Conservation (phyloP, 2,329 filamentous ascomycete species). For the Periconia macrospinosa region DNA sequence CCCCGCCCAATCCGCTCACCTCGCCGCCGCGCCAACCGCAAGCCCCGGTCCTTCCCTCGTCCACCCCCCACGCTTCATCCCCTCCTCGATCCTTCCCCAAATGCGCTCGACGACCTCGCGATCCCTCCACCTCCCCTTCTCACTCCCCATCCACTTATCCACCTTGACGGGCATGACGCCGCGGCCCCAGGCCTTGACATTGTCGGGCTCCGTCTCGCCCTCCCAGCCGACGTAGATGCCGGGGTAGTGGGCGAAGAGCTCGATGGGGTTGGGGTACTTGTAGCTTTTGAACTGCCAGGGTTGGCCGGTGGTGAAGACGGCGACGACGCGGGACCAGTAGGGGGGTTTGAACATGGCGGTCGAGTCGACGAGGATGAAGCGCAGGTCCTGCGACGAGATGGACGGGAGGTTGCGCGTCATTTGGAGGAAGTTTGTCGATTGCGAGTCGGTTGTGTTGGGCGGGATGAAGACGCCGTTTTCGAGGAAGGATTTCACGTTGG, state of each 20-base stretch:
- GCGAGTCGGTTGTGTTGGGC: conserved; percentile 64
- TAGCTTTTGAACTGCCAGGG: conserved; percentile 99
- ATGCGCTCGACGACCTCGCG: conserved; percentile 90
- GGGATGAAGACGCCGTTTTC: conserved; percentile 80
- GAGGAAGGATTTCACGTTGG: conserved; percentile 94
- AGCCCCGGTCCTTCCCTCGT: conserved; percentile 66
- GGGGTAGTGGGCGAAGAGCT: conserved; percentile 85
- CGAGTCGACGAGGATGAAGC: conserved; percentile 93
- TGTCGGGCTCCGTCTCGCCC: conserved; percentile 76
- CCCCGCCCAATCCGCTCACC: background rate
- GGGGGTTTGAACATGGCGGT: conserved; percentile 96
- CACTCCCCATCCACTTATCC: conserved; percentile 72
- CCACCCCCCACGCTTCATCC: conserved; percentile 87
- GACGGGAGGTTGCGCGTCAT: conserved; percentile 75
- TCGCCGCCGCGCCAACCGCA: conserved; percentile 12
- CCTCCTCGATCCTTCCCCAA: conserved; percentile 85
- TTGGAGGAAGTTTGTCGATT: conserved; percentile 78
- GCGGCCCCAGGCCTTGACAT: conserved; percentile 81
- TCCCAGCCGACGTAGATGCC: conserved; percentile 92
- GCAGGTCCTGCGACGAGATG: conserved; percentile 71
- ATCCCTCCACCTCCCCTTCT: conserved; percentile 73
- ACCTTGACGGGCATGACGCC: conserved; percentile 77
- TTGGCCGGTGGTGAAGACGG: conserved; percentile 96
- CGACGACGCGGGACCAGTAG: conserved; percentile 94
- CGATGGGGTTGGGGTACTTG: conserved; percentile 87